Evolutionary conservation across 495 filamentous ascomycete species (phyloP), one percentile per base, ranked within the genome.

Genomic region (Lasiosphaeria miniovina): DNA sequence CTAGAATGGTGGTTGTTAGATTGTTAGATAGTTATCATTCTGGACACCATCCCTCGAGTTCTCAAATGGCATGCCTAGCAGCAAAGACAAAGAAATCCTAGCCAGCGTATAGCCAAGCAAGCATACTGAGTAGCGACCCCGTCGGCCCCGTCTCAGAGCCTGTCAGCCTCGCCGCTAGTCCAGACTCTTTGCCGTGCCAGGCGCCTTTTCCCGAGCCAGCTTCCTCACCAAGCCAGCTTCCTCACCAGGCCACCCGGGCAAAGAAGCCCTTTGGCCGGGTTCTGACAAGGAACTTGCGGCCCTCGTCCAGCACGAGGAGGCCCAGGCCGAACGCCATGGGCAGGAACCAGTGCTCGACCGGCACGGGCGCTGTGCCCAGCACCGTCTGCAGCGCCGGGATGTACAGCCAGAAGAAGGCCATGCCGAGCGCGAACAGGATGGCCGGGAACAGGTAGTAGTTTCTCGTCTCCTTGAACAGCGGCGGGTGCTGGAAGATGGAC

Each of bases 381-480:
- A 78, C 67, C 0, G 54, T 52, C 61, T 89, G 84, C n/a, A 90
- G 62, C 8, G 72, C 67, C 2, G 82, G 83, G 32, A 86, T 78
- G 62, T 89, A 87, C 2, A 84, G 70, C 76, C 84, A 87, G 57
- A 89, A 78, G 54, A 89, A 76, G 0, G 82, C 81, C 74, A 89
- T 85, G 15, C 73, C 69, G 4, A 90, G 63, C 0, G 86, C 77
- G 65, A 90, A 87, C 0, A 79, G 24, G 4, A 89, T 84, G 2
- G 86, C 83, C 0, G 84, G 87, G 65, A 89, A 83, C 1, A 90
- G 75, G 52, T 83, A 84, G 31, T 80, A 68, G 63, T 90, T 90
- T 45, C 80, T 75, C 0, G 84, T 84, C 8, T 65, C 55, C 57
- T 84, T 84, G 66, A 84, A 81, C 7, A 78, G 63, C 0, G 86